Percentiles rank a stretch among this genome's conserved stretches.
These are phyloP conservation scores for Boletus subparvulus DNA, from an alignment of 768 basidiomycete species.

Conservation along the genomic window DNA sequence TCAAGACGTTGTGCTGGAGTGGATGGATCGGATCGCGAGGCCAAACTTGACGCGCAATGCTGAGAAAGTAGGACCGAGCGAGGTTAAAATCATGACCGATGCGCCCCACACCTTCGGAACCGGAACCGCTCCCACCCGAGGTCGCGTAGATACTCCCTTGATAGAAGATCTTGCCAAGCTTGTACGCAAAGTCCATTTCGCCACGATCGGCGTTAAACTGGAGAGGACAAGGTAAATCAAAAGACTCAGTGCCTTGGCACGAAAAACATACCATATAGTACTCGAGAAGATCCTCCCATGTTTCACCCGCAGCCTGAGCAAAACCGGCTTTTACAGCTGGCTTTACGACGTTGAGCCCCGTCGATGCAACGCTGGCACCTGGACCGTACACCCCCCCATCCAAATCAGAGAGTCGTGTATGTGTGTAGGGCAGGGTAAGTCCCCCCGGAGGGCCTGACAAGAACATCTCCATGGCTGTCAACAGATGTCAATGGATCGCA, in stretches of 20 bases:
- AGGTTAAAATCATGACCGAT: slow-evolving; percentile 74
- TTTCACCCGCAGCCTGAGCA: slow-evolving; percentile 85
- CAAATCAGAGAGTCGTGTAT: slow-evolving; percentile 84
- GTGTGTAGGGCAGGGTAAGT: slow-evolving; percentile 74
- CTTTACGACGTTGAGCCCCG: slow-evolving; percentile 66
- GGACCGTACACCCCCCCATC: slow-evolving; percentile 93
- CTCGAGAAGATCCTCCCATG: slow-evolving; percentile 90
- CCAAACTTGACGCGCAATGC: slow-evolving; percentile 86
- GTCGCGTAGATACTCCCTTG: slow-evolving; percentile 88
- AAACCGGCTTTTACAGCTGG: slow-evolving; percentile 83
- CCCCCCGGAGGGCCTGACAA: slow-evolving; percentile 90
- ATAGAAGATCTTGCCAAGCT: slow-evolving; percentile 94
- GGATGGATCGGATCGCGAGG: slow-evolving; percentile 69
- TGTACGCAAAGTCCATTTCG: slow-evolving; percentile 84
- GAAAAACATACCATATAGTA: slow-evolving; percentile 70
- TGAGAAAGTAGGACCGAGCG: slow-evolving; percentile 81
- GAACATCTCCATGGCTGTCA: slow-evolving; percentile 74
- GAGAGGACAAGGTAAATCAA: slow-evolving; percentile 3
- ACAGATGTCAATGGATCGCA: slow-evolving; percentile 1
- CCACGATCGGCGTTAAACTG: slow-evolving; percentile 96
- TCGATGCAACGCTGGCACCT: slow-evolving; percentile 91
- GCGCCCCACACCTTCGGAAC: slow-evolving; percentile 91
- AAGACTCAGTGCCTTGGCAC: not conserved
- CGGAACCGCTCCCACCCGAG: slow-evolving; percentile 77
- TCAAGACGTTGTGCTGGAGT: slow-evolving; percentile 42